Conservation (phyloP, 257 asterid species). For the Solanum appendiculatum region DNA sequence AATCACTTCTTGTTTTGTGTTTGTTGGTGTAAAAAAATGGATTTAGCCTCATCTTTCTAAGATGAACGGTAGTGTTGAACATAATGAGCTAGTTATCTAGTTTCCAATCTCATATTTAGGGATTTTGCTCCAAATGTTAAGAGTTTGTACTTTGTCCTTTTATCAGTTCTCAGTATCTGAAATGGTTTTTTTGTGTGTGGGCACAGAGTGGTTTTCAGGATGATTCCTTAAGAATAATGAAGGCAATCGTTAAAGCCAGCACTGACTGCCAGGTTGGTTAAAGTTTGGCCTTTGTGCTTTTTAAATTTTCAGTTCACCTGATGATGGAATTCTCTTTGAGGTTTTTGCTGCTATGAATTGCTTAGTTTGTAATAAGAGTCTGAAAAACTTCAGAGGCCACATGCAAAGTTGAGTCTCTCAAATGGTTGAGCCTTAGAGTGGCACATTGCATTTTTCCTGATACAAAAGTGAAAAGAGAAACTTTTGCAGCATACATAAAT, state of each 20-base stretch:
- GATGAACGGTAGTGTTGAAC: not conserved
- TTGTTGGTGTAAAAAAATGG: conserved; percentile 3
- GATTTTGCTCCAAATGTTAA: not conserved
- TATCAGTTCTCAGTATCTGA: not conserved
- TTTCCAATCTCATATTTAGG: not conserved
- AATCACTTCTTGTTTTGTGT: not conserved
- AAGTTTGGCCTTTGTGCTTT: not conserved
- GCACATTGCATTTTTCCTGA: not conserved
- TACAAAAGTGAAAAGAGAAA: not conserved
- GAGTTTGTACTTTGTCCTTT: not conserved
- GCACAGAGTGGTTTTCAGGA: conserved; percentile 77
- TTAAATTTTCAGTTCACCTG: not conserved
- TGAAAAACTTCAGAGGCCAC: not conserved
- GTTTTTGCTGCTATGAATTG: not conserved
- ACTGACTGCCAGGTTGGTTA: conserved; percentile 64
- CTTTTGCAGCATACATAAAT: not conserved
- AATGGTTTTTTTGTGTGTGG: not conserved
- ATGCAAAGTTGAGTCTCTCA: not conserved
- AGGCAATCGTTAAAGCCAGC: conserved; percentile 33
- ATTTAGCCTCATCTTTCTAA: not conserved
- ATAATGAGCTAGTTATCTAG: not conserved
- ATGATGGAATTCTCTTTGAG: not conserved
- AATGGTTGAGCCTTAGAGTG: not conserved
- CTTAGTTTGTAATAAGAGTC: not conserved
- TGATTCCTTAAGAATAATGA: conserved; percentile 66